Base-by-base conservation (phyloP, 1,284 basidiomycete genomes). In the Puccinia brachypodii region DNA sequence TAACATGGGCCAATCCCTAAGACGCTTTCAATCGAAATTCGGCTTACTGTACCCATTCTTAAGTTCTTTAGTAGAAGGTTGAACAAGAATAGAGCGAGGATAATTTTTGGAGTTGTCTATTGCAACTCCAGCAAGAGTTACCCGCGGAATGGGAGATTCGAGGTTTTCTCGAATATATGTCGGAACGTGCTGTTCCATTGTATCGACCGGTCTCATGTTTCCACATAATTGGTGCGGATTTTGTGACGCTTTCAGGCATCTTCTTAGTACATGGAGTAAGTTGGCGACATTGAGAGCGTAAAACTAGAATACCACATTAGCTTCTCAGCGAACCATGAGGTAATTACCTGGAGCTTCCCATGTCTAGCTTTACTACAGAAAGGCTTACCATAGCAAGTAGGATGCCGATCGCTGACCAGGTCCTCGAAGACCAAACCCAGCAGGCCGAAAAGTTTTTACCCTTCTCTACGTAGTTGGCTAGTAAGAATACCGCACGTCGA, bases 331-430 rank as follows among this genome's bases (percentile, higher is more conserved):
- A 38, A 50, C 4, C 3, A 33, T 53, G 16, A 14, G 22, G 71
- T 28, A 56, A 33, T 56, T 38, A 38, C 36, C 9, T 31, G 44
- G 14, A 53, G 69, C 16, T 47, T 68, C 11, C 31, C 3, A 16
- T 47, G n/a, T n/a, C n/a, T n/a, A n/a, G n/a, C n/a, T n/a, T n/a
- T n/a, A n/a, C n/a, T 28, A 31, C 22, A 38, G 50, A 47, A 40
- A 56, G 36, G 31, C 78, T 81, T 66, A 81, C 78, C n/a, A 64
- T 13, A 62, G 78, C 78, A 31, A 81, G 78, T 33, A 44, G 22
- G 28, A 74, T 31, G 14, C 71, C 78, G 31, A 81, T 81, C 6
- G 44, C 22, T 31, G 71, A 60, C 78, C 78, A 81, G 22, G 36
- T 73, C 69, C 58, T 62, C 22, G 78, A 72, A 50, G 78, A 71